Evolutionary conservation across 2,329 filamentous ascomycete genomes (phyloP).

Genomic region (Aspergillus transmontanensis): DNA sequence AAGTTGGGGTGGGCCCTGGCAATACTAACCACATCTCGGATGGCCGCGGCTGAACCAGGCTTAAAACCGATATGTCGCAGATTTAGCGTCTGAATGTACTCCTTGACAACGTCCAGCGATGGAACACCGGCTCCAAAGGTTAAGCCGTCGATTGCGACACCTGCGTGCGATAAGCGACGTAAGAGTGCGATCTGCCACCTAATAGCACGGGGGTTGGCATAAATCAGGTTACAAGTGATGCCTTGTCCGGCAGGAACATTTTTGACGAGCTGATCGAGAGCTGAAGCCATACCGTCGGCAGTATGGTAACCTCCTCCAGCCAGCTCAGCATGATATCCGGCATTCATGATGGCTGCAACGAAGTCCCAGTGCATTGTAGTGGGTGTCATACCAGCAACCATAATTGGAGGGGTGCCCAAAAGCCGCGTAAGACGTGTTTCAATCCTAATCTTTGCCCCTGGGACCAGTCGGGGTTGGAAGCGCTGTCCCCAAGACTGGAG

Average conservation of each 20-base stretch:
- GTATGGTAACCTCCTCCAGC: conserved; percentile 56
- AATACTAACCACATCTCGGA: conserved; percentile 87
- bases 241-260: conserved; percentile 69
- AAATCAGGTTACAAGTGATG: conserved; percentile 57
- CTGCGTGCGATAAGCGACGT: conserved; percentile 65
- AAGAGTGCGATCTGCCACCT: conserved; percentile 57
- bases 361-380: conserved; percentile 78
- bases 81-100: conserved; percentile 90
- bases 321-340: conserved; percentile 50
- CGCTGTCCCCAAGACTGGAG: conserved; percentile 91
- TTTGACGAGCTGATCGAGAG: conserved; percentile 49
- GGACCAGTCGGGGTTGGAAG: conserved; percentile 83
- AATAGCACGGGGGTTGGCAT: conserved; percentile 56
- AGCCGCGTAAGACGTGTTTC: conserved; percentile 95
- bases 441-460: conserved; percentile 81
- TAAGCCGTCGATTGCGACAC: conserved; percentile 83
- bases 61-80: conserved; percentile 95
- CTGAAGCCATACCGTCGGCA: conserved; percentile 46
- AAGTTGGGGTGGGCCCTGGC: conserved; percentile 92
- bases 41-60: conserved; percentile 84
- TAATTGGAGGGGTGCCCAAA: conserved; percentile 79
- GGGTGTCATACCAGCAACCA: conserved; percentile 94
- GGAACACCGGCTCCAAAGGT: conserved; percentile 93
- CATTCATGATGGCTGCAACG: conserved; percentile 57
- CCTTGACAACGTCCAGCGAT: conserved; percentile 87